Evolutionary conservation across 345 rosid genomes (phyloP).

Genomic region (Conringia planisiliqua): DNA sequence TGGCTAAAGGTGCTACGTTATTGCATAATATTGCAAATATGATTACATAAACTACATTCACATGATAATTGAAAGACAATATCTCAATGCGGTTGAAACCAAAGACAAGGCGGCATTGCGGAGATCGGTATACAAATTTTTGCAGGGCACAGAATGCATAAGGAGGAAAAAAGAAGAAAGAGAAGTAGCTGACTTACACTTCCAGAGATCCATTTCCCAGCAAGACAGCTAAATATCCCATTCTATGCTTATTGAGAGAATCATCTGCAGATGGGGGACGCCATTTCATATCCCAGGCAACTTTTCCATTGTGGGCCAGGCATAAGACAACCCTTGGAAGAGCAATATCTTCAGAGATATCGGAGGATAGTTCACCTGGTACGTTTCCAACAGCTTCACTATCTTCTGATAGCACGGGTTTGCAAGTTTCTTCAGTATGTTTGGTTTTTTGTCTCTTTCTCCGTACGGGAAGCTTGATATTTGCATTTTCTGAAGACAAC

Average conservation of each 20-base stretch:
- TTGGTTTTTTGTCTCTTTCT: constrained; percentile 35
- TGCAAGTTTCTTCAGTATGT: constrained; percentile 27
- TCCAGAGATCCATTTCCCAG: constrained; percentile 91
- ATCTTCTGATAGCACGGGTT: constrained; percentile 17
- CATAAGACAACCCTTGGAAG: constrained; percentile 77
- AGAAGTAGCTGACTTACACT: constrained; percentile 60
- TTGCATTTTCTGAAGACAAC: constrained; percentile 31
- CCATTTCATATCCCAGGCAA: constrained; percentile 95
- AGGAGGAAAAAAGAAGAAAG: neutral
- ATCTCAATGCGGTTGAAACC: neutral
- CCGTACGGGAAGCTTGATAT: constrained; percentile 25
- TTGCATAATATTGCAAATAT: neutral
- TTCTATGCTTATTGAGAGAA: constrained; percentile 48
- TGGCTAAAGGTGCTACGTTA: neutral
- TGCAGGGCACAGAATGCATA: neutral
- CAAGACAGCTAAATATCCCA: constrained; percentile 93
- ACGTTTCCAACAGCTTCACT: constrained; percentile 28
- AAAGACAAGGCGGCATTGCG: neutral
- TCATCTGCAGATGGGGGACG: constrained; percentile 44
- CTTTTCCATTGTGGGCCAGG: constrained; percentile 89
- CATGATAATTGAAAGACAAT: neutral
- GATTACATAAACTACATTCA: neutral
- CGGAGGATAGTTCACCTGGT: constrained; percentile 26
- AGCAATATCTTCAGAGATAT: constrained; percentile 43
- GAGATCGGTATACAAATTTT: neutral